Base-by-base conservation (phyloP, 192 early-diverging fungal species). In the Allomyces macrogynus region DNA sequence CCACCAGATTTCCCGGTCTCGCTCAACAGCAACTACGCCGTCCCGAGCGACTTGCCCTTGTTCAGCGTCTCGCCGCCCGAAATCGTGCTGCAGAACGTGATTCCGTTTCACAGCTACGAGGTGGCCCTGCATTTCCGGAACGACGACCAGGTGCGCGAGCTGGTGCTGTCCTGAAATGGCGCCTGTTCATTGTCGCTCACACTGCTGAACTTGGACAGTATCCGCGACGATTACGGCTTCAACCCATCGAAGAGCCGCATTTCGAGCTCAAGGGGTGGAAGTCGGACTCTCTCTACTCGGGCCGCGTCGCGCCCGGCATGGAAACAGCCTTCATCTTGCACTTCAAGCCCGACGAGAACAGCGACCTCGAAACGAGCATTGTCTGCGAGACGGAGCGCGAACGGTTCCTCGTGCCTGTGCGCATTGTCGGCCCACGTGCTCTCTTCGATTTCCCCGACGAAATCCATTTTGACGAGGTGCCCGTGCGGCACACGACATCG, bases 241-340 rank as follows among this genome's bases (percentile, higher is more conserved):
- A 81, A 60, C 74, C 72, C n/a, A 78, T 83, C 23, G 66, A 77
- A 22, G 72, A 70, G 62, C 69, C 75, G 7, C 70, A 72, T 60
- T 81, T 84, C 65, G 62, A 67, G 11, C 69, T 84, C 22, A 63
- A 60, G 24, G 73, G 78, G 18, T 43, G 63, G 44, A 76, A 78
- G 62, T 71, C 57, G 57, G 61, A 69, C 42, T 73, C 75, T 18
- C 62, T 79, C 24, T 75, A 72, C 23, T 78, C 80, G 11, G 76
- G 71, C 3, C 80, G 78, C 64, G 71, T 84, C 26, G 82, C 82
- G 18, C 81, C 82, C 12, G 82, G 82, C 44, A 84, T 83, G 75
- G 81, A 81, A 16, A 73, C 78, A 12, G 62, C 72, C 25, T 84
- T 76, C 64, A 64, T 79, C 1, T 61, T 84, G n/a, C 74, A 66